Percentiles rank a stretch among this genome's conserved stretches.
These are phyloP conservation scores for Hypoxylon trugodes DNA, from an alignment of 495 filamentous ascomycete genomes.

Conservation along the genomic window DNA sequence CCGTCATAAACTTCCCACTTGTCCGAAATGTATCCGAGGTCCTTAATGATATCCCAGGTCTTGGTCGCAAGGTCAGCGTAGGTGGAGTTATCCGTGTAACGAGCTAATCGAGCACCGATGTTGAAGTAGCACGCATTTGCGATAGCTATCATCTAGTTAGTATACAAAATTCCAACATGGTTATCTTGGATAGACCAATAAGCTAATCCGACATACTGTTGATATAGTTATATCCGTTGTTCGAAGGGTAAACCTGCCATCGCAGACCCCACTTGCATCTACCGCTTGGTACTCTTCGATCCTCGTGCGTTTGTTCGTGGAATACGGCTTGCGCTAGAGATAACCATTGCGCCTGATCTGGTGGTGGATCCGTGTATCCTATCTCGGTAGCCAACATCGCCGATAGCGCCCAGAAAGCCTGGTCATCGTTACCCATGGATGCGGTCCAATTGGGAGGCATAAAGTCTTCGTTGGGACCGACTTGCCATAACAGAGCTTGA, in stretches of 20 bases:
- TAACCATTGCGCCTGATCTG: conserved; percentile 69
- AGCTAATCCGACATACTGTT: conserved; percentile 59
- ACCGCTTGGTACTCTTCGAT: conserved; percentile 64
- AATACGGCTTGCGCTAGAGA: conserved; percentile 76
- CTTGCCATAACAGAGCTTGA: conserved; percentile 62
- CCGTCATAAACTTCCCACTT: conserved; percentile 61
- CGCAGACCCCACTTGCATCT: conserved; percentile 75
- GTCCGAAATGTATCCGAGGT: conserved; percentile 50
- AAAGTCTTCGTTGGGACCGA: conserved; percentile 60
- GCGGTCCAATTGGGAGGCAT: conserved; percentile 66
- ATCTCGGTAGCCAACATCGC: conserved; percentile 75
- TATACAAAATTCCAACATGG: background rate
- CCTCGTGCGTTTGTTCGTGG: conserved; percentile 66
- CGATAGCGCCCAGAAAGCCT: conserved; percentile 76
- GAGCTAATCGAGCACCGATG: conserved; percentile 66
- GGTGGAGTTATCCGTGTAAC: conserved; percentile 67
- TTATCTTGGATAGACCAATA: background rate
- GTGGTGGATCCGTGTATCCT: conserved; percentile 67
- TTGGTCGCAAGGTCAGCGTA: conserved; percentile 68
- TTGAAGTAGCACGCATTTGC: conserved; percentile 71
- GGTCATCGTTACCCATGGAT: conserved; percentile 76
- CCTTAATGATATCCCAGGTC: conserved; percentile 63
- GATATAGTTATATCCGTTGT: conserved; percentile 77
- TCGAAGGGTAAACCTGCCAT: conserved; percentile 82
- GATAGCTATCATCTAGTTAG: conserved; percentile 53